Conservation (phyloP, 345 rosid genomes). For the Balakata baccata region DNA sequence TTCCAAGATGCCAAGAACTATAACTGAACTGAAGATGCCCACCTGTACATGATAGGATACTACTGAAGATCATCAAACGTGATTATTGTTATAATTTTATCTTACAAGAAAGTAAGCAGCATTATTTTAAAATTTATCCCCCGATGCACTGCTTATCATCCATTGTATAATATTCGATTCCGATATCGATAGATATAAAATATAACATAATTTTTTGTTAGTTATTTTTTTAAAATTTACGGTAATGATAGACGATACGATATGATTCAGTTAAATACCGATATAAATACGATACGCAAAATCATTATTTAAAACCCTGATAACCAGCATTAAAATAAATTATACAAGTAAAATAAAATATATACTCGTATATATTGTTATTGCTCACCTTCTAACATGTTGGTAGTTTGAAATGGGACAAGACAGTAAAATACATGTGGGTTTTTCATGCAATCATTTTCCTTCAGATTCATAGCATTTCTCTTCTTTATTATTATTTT, state of each 20-base stretch:
- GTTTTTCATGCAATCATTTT: background rate
- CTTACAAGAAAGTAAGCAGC: background rate
- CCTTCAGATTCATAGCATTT: background rate
- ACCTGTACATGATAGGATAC: background rate
- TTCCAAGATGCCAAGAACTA: too few species aligned
- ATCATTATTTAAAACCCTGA: too few species aligned
- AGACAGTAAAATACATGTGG: background rate
- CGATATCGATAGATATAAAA: too few species aligned
- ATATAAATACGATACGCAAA: too few species aligned
- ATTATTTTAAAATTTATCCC: too few species aligned
- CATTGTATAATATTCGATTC: too few species aligned
- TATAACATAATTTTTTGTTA: too few species aligned
- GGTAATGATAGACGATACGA: too few species aligned
- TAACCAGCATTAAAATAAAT: background rate
- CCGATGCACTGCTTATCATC: too few species aligned
- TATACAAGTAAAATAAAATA: background rate
- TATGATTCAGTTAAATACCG: too few species aligned
- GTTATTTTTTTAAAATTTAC: too few species aligned
- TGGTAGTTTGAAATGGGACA: background rate
- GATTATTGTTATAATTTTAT: background rate
- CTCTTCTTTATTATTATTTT: too few species aligned
- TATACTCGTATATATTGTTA: background rate
- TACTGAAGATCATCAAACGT: background rate
- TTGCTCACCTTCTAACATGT: slow-evolving; percentile 9
- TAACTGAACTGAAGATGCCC: background rate